Evolutionary conservation across 1,284 basidiomycete genomes (phyloP).

Genomic region (Cutaneotrichosporon daszewskae): DNA sequence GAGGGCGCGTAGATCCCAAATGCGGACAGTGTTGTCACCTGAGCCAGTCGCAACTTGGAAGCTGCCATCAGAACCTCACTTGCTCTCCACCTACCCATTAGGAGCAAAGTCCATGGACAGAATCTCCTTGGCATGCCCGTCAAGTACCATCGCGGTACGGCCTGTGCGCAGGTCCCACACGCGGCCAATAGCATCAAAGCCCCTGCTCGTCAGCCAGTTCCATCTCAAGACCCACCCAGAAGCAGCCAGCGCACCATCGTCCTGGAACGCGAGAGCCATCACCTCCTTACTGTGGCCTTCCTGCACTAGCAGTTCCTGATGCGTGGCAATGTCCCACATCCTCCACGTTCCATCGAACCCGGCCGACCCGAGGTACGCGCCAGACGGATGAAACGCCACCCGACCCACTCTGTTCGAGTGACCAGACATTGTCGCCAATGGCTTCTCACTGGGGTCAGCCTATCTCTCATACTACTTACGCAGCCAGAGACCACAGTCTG

Average conservation of each 20-base stretch:
- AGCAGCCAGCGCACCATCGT: constrained; percentile 85
- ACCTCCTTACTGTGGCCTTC: constrained; percentile 98
- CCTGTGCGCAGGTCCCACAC: constrained; percentile 97
- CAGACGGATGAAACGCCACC: constrained; percentile 93
- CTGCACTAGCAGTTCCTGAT: constrained; percentile 78
- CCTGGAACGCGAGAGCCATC: constrained; percentile 89
- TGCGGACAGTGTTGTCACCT: constrained; percentile 93
- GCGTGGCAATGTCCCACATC: constrained; percentile 82
- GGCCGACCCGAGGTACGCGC: constrained; percentile 84
- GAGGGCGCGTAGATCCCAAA: constrained; percentile 95
- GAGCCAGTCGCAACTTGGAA: constrained; percentile 96
- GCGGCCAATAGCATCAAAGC: constrained; percentile 91
- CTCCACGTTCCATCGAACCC: constrained; percentile 99
- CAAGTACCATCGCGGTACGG: constrained; percentile 93
- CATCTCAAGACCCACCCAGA: constrained; percentile 63
- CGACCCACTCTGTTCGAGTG: constrained; percentile 87
- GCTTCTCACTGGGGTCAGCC: constrained; percentile 51
- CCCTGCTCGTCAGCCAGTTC: constrained; percentile 53
- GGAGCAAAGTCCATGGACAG: constrained; percentile 88
- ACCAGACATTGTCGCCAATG: constrained; percentile 75
- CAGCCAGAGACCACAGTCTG: constrained; percentile 83
- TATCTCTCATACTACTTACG: too few relatives aligned
- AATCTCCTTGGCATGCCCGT: constrained; percentile 93
- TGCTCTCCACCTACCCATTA: constrained; percentile 63
- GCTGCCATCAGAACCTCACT: constrained; percentile 48